Evolutionary conservation across 2,329 filamentous ascomycete genomes (phyloP).

Genomic region (Mycogone perniciosa): DNA sequence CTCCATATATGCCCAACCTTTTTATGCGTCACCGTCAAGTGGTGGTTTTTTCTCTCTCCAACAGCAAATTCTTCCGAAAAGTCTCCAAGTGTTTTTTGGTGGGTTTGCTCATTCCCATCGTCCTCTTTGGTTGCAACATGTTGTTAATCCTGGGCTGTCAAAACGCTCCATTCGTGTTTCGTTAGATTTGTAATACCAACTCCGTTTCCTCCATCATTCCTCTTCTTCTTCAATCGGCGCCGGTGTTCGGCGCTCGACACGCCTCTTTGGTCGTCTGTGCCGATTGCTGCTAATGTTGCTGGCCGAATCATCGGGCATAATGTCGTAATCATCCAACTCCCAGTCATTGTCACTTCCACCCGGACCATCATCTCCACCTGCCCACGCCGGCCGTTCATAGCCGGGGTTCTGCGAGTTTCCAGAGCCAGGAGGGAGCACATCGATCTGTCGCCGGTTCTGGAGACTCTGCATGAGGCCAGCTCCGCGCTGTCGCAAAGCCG

Average conservation of each 20-base stretch:
- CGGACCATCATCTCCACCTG: conserved; percentile 38
- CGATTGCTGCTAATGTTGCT: conserved; percentile 72
- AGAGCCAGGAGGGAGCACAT: conserved; percentile 44
- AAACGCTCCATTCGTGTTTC: not conserved
- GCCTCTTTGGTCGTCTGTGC: conserved; percentile 59
- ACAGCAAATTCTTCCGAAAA: conserved; percentile 16
- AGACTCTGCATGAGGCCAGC: conserved; percentile 65
- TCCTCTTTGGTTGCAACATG: conserved; percentile 9
- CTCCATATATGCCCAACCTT: conserved; percentile 8
- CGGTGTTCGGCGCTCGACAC: conserved; percentile 63
- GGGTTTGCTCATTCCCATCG: not conserved
- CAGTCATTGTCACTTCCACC: conserved; percentile 53
- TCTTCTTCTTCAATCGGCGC: conserved; percentile 68
- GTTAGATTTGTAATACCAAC: not conserved
- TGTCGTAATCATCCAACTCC: conserved; percentile 48
- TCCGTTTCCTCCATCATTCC: conserved; percentile 43
- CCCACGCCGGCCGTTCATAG: conserved; percentile 38
- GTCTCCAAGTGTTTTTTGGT: conserved; percentile 3
- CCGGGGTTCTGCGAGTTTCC: conserved; percentile 40
- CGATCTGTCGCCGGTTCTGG: conserved; percentile 53
- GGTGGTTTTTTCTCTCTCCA: conserved; percentile 6
- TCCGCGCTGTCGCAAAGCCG: conserved; percentile 71
- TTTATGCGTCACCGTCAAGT: not conserved
- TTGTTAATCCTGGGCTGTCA: not conserved
- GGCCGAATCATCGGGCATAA: conserved; percentile 73